These are phyloP conservation scores for Penicillium alfredii DNA, from an alignment of 495 filamentous ascomycete species.

Conservation along the genomic window DNA sequence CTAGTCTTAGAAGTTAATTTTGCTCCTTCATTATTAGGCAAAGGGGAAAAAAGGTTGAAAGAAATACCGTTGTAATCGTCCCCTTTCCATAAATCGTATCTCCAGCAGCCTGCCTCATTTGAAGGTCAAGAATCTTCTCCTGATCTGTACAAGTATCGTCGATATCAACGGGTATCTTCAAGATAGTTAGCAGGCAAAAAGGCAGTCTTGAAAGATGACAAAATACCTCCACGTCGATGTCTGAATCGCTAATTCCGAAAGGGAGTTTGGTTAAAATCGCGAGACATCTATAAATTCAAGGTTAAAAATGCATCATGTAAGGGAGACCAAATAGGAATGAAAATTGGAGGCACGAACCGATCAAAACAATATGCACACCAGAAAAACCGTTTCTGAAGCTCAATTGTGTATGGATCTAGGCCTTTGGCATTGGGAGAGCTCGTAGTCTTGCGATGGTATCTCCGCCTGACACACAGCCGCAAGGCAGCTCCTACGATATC, in stretches of 20 bases:
- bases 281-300: not conserved
- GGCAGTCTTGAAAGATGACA: not conserved
- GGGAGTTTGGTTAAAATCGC: conserved; percentile 9
- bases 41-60: no score
- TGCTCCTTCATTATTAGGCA: no score
- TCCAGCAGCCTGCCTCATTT: not conserved
- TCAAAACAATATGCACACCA: conserved; percentile 16
- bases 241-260: conserved; percentile 10
- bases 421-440: not conserved
- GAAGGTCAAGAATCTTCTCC: conserved; percentile 4
- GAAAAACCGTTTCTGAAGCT: conserved; percentile 11
- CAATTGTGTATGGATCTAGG: conserved; percentile 4
- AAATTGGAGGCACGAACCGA: conserved; percentile 5
- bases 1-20: not conserved
- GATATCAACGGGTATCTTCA: conserved; percentile 7
- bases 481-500: conserved; percentile 5
- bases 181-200: not conserved
- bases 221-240: conserved; percentile 10
- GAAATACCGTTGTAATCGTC: conserved; percentile 6
- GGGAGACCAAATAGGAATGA: no score
- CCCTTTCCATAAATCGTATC: not conserved
- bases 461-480: conserved; percentile 6
- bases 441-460: conserved; percentile 7
- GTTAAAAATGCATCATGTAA: no score
- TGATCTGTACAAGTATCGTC: conserved; percentile 9